These are phyloP conservation scores for Pythium insidiosum DNA, from an alignment of 352 stramenopile genomes.

Conservation along the genomic window DNA sequence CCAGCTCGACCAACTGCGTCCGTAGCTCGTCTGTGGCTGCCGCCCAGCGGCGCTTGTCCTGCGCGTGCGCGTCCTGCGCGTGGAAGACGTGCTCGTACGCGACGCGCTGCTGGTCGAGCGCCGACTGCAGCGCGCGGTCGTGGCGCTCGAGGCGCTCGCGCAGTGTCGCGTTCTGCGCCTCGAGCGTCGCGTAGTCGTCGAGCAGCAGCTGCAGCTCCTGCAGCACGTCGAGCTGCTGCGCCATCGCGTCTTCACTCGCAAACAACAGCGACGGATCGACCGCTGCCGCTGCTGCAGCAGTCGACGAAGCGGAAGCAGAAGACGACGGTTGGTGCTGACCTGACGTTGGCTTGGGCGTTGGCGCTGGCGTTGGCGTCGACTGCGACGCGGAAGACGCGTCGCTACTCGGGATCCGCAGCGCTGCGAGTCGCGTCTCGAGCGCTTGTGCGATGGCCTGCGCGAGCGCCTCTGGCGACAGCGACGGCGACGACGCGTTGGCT, in stretches of 20 bases:
- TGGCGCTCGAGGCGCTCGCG: constrained; percentile 32
- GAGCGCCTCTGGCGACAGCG: constrained; percentile 9
- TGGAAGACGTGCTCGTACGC: constrained; percentile 71
- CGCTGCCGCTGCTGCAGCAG: not conserved
- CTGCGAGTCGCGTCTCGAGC: constrained; percentile 13
- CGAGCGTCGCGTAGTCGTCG: constrained; percentile 42
- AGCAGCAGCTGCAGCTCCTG: constrained; percentile 60
- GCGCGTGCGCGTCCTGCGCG: constrained; percentile 32
- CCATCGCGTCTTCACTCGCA: constrained; percentile 48
- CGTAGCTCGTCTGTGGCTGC: constrained; percentile 30
- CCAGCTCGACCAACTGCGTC: constrained; percentile 29
- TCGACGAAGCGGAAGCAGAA: no score
- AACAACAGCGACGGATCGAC: constrained; percentile 15
- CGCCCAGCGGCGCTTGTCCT: constrained; percentile 24
- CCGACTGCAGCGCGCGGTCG: constrained; percentile 39
- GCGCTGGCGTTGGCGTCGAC: constrained; percentile 5
- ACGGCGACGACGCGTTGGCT: not conserved
- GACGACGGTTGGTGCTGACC: no score
- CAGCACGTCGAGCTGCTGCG: constrained; percentile 49
- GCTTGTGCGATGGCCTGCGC: constrained; percentile 16
- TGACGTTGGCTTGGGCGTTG: constrained; percentile 1
- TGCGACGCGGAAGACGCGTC: not conserved
- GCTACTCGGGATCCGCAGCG: constrained; percentile 4
- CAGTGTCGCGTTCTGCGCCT: constrained; percentile 42
- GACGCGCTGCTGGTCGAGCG: constrained; percentile 68